Evolutionary conservation across 306 rosid genomes (phyloP).

Genomic region (Arachis hypogaea): DNA sequence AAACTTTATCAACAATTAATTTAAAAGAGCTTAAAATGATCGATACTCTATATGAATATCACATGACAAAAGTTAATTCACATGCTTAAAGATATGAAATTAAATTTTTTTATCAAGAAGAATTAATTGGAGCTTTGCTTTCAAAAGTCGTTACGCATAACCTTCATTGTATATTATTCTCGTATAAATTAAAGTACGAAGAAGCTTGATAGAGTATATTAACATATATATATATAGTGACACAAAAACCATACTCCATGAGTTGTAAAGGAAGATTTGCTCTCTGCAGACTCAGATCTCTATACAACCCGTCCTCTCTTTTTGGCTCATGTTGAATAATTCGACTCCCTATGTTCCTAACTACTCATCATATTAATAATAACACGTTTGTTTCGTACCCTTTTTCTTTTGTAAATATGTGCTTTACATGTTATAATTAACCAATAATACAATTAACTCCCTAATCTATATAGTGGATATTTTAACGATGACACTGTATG

Average conservation of each 20-base stretch:
- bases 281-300: slow-evolving; percentile 43
- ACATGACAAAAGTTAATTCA: neutral
- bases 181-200: slow-evolving; percentile 21
- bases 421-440: slow-evolving; percentile 34
- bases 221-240: slow-evolving; percentile 12
- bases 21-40: neutral
- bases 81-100: neutral
- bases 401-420: slow-evolving; percentile 38
- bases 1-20: neutral
- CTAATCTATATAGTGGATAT: no score
- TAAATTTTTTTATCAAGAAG: neutral
- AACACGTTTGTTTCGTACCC: slow-evolving; percentile 44
- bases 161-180: neutral
- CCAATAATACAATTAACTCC: slow-evolving; percentile 30
- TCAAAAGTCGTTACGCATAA: slow-evolving; percentile 6
- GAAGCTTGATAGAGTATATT: slow-evolving; percentile 24
- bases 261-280: slow-evolving; percentile 40
- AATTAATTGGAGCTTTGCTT: neutral
- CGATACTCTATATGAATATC: neutral
- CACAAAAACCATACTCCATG: slow-evolving; percentile 39
- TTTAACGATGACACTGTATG: no score
- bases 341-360: slow-evolving; percentile 33
- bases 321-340: slow-evolving; percentile 31
- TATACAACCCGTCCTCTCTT: slow-evolving; percentile 2
- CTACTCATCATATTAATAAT: neutral